These are phyloP conservation scores for Lasiosphaeria ovina DNA, from an alignment of 495 filamentous ascomycete genomes.

Conservation along the genomic window DNA sequence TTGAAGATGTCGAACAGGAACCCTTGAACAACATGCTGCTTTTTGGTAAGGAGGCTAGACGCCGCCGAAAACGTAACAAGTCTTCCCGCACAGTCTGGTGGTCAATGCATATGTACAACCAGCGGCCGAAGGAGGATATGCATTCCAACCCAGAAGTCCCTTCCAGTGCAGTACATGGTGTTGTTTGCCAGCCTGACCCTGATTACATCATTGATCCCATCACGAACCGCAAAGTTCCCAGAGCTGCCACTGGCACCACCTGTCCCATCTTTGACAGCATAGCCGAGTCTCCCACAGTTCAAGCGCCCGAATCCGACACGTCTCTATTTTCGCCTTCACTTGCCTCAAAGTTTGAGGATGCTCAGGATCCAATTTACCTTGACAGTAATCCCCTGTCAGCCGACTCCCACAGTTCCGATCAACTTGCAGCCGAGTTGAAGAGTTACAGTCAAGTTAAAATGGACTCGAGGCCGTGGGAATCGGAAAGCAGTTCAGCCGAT, in stretches of 20 bases:
- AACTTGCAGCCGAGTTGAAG: slow-evolving; percentile 37
- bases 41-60: slow-evolving; percentile 20
- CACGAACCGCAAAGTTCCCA: slow-evolving; percentile 56
- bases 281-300: slow-evolving; percentile 28
- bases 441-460: slow-evolving; percentile 34
- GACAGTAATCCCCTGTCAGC: slow-evolving; percentile 34
- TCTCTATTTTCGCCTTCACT: slow-evolving; percentile 34
- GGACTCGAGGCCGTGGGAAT: slow-evolving; percentile 25
- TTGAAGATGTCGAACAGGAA: slow-evolving; percentile 37
- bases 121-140: not conserved
- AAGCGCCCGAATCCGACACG: slow-evolving; percentile 37
- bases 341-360: slow-evolving; percentile 21
- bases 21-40: slow-evolving; percentile 34
- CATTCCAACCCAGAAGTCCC: not conserved
- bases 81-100: not conserved
- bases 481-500: not conserved
- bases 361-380: slow-evolving; percentile 27
- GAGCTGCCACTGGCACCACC: slow-evolving; percentile 2
- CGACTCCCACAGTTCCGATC: slow-evolving; percentile 39
- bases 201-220: slow-evolving; percentile 61
- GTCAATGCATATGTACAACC: not conserved
- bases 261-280: slow-evolving; percentile 13
- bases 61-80: not conserved
- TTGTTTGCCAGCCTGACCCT: not conserved
- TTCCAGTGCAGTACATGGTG: not conserved